Conservation (phyloP, 345 rosid genomes). For the Murraya koenigii region DNA sequence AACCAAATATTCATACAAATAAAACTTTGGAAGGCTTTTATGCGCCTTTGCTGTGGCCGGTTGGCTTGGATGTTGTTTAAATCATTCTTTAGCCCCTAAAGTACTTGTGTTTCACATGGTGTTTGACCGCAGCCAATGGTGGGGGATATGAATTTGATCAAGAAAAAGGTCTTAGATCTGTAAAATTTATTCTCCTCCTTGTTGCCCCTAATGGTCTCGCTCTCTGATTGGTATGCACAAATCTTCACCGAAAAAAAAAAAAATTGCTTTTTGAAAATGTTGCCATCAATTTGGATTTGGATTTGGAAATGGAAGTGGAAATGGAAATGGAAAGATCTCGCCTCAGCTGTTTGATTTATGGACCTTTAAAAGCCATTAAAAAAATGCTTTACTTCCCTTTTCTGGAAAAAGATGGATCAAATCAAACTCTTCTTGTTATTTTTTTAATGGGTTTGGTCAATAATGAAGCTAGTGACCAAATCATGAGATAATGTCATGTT, state of each 20-base stretch:
- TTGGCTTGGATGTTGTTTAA: background rate
- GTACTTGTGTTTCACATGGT: background rate
- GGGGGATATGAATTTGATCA: background rate
- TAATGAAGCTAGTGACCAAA: background rate
- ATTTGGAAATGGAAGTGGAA: background rate
- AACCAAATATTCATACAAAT: background rate
- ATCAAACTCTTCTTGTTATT: background rate
- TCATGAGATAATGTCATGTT: background rate
- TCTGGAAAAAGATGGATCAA: background rate
- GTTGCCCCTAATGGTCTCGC: background rate
- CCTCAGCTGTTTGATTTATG: background rate
- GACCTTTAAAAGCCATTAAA: background rate
- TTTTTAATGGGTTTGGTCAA: conserved; percentile 1
- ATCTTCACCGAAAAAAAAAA: background rate
- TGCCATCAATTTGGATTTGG: conserved; percentile 8
- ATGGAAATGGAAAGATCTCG: conserved; percentile 2
- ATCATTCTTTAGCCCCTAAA: background rate
- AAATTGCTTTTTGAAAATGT: background rate
- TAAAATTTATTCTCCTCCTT: background rate
- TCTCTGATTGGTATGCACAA: background rate
- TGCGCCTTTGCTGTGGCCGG: background rate
- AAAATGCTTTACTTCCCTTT: background rate
- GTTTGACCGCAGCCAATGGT: conserved; percentile 1
- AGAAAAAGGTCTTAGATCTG: background rate
- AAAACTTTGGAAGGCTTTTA: background rate